Evolutionary conservation across 2,329 filamentous ascomycete genomes (phyloP), one percentile per base, ranked within the genome.

Genomic region (Lithohypha guttulata): DNA sequence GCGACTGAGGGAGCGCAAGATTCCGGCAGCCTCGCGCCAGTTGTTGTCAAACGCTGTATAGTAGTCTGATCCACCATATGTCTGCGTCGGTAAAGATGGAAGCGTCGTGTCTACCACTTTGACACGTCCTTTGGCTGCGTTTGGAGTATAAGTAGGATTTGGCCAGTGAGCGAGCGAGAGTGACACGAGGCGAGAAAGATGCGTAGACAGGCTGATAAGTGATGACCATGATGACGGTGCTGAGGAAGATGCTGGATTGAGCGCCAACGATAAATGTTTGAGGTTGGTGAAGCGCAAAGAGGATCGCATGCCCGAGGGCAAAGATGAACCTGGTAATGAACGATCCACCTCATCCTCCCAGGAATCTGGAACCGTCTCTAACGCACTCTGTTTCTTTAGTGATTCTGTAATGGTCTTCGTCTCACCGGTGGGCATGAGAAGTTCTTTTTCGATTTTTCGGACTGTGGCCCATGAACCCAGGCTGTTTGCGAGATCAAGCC

Each of bases 151-250:
- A 0, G 68, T 71, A 2, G 75, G 75, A 14, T 63, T 58, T 2
- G 74, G 73, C 75, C 75, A 80, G 53, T 75, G 64, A 2, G 75
- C 74, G 2, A 80, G 61, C 0, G 75, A 79, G 2, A 80, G 60
- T 47, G 79, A 75, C 0, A 73, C 77, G 17, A 80, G 53, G 3
- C 65, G 73, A n/a, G 69, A 62, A 1, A 75, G 55, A 18, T 70
- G 61, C 0, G 66, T 62, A 0, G 74, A 62, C 1, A 79, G 53
- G 1, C 59, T 56, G 2, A 79, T 58, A 2, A 80, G 61, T 4
- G 69, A 64, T 10, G 62, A 55, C 75, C 75, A 80, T 8, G 64
- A 71, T 1, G 66, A 65, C 17, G 59, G 59, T 2, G 38, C 44
- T 5, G 51, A 51, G n/a, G 46, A 48, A 9, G 63, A 47, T 5